phyloP scores from a whole-genome alignment of 2,329 filamentous ascomycete genomes.

The Aureobasidium sp. region DNA sequence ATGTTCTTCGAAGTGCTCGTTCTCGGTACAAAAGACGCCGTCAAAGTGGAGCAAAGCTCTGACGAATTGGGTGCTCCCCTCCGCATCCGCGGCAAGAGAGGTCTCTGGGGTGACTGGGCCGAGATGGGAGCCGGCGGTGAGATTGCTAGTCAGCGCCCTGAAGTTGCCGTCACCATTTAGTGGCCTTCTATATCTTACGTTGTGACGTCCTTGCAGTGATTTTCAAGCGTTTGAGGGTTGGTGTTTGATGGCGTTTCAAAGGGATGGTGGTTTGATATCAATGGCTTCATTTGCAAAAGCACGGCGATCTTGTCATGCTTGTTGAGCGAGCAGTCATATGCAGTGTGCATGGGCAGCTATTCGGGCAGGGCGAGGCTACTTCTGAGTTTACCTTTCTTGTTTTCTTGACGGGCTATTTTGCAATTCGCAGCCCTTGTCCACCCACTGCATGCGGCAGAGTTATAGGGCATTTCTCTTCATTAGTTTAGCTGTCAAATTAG shows the following conservation, averaged over 20 bases:
- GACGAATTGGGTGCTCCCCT: slow-evolving; percentile 68
- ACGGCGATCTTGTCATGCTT: not conserved
- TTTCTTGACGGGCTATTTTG: not conserved
- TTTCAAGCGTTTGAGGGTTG: not conserved
- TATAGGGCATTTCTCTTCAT: not conserved
- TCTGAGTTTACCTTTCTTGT: not conserved
- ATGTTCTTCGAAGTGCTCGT: slow-evolving; percentile 99
- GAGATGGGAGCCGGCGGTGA: slow-evolving; percentile 50
- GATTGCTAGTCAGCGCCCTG: slow-evolving; percentile 8
- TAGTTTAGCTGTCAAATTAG: slow-evolving; percentile 8
- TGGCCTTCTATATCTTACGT: slow-evolving; percentile 3
- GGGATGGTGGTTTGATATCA: not conserved
- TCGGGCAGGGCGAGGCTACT: not conserved
- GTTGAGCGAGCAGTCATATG: not conserved
- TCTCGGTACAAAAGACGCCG: slow-evolving; percentile 92
- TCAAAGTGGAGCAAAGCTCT: slow-evolving; percentile 81
- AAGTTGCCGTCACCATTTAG: slow-evolving; percentile 6
- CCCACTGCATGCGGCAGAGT: not conserved
- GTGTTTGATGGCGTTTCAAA: not conserved
- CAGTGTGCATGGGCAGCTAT: not conserved
- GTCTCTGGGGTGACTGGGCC: slow-evolving; percentile 96
- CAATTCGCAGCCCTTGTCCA: not conserved
- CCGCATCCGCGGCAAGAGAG: slow-evolving; percentile 79
- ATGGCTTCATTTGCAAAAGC: slow-evolving; percentile 1
- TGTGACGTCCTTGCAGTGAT: slow-evolving; percentile 1